Conservation (phyloP, 345 rosid genomes). For the Erodium maritimum region DNA sequence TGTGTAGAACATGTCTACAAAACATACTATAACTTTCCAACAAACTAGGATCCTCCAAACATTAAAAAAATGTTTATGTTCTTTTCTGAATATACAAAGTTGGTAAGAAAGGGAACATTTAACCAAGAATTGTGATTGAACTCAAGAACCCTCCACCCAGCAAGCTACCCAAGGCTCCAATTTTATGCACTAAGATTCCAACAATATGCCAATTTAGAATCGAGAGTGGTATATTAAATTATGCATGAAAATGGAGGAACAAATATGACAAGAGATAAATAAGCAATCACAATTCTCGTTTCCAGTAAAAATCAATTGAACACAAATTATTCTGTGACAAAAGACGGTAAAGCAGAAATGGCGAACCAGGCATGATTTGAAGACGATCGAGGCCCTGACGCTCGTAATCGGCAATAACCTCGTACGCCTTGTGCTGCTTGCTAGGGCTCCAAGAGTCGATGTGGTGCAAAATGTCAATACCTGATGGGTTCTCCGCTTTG, state of each 20-base stretch:
- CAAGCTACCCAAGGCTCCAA: not conserved
- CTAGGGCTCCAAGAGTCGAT: conserved; percentile 65
- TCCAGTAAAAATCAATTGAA: too few relatives aligned
- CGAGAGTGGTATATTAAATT: not conserved
- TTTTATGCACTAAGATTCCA: not conserved
- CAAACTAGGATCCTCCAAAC: too few relatives aligned
- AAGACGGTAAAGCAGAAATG: not conserved
- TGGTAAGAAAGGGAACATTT: not conserved
- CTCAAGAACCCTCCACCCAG: not conserved
- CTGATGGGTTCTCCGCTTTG: conserved; percentile 56
- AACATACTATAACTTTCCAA: too few relatives aligned
- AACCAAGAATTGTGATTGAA: too few relatives aligned
- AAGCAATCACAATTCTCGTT: too few relatives aligned
- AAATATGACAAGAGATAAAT: too few relatives aligned
- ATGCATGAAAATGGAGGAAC: not conserved
- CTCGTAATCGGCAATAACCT: conserved; percentile 61
- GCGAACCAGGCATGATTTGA: conserved; percentile 85
- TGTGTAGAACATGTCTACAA: too few relatives aligned
- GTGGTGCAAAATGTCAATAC: conserved; percentile 73
- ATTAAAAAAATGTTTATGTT: not conserved
- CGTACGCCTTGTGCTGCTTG: conserved; percentile 44
- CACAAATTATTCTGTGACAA: too few relatives aligned
- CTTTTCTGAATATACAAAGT: not conserved
- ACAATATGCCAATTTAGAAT: too few relatives aligned
- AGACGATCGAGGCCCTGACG: conserved; percentile 65